phyloP scores from a whole-genome alignment of 257 asterid genomes.

The Scutellaria baicalensis region DNA sequence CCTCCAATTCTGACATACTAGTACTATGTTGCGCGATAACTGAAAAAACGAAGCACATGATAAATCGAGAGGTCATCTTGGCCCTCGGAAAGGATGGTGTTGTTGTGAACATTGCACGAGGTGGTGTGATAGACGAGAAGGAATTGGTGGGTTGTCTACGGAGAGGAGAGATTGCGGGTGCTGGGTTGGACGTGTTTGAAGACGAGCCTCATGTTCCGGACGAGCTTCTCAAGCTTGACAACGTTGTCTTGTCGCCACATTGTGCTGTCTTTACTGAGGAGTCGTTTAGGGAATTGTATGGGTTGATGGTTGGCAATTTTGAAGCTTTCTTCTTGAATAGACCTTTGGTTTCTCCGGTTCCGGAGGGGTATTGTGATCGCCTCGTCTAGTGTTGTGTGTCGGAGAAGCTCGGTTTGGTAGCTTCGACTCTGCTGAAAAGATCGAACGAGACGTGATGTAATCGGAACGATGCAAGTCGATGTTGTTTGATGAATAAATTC shows the following conservation, averaged over 20 bases:
- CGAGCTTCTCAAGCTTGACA: slow-evolving; percentile 43
- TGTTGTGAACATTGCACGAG: slow-evolving; percentile 63
- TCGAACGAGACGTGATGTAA: no score
- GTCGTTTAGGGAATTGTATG: slow-evolving; percentile 23
- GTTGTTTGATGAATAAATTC: no score
- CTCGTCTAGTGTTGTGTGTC: no score
- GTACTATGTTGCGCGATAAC: slow-evolving; percentile 53
- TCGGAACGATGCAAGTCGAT: no score
- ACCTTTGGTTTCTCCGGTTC: slow-evolving; percentile 36
- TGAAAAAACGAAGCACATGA: slow-evolving; percentile 58
- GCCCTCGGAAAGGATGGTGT: slow-evolving; percentile 58
- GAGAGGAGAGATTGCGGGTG: slow-evolving; percentile 46
- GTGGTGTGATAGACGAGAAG: slow-evolving; percentile 49
- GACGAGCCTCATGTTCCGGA: slow-evolving; percentile 44
- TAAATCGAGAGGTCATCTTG: slow-evolving; percentile 48
- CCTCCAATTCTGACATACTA: slow-evolving; percentile 41
- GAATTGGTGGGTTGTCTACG: slow-evolving; percentile 43
- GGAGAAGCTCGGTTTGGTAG: no score
- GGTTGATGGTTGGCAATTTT: slow-evolving; percentile 36
- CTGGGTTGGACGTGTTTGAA: slow-evolving; percentile 66
- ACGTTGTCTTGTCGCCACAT: slow-evolving; percentile 59
- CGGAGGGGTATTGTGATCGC: neutral
- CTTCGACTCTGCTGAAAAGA: no score
- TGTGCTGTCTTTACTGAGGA: slow-evolving; percentile 38
- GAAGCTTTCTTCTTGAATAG: slow-evolving; percentile 53